These are phyloP conservation scores for Cyberlindnera saturnus DNA, from an alignment of 805 yeast species.

Conservation along the genomic window DNA sequence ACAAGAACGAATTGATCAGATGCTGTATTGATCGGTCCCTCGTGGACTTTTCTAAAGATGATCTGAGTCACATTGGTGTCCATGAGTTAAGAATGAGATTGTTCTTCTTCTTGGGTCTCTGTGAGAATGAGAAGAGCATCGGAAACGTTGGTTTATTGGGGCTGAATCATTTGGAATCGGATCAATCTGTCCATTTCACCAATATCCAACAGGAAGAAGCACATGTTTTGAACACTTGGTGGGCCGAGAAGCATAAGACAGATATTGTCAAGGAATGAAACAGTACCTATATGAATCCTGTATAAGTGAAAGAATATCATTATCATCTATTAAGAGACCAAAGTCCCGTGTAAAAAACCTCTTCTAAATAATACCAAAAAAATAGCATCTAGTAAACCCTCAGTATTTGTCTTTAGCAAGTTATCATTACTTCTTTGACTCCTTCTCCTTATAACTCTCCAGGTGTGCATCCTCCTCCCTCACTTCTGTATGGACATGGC, in stretches of 20 bases:
- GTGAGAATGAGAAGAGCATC: constrained; percentile 27
- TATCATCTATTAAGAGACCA: no score
- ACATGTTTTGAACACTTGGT: constrained; percentile 12
- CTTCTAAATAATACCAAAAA: no score
- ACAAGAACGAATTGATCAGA: constrained; percentile 43
- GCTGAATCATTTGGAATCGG: constrained; percentile 18
- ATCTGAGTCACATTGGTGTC: constrained; percentile 27
- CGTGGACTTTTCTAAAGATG: constrained; percentile 30
- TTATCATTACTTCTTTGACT: not conserved
- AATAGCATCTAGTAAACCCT: no score
- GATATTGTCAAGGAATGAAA: not conserved
- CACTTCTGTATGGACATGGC: constrained; percentile 46
- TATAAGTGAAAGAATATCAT: no score
- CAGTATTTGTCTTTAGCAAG: no score
- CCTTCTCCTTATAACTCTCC: constrained; percentile 32
- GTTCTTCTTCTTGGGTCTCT: constrained; percentile 34
- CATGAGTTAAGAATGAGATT: constrained; percentile 32
- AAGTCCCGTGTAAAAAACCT: no score
- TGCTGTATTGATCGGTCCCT: constrained; percentile 55
- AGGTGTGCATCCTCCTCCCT: constrained; percentile 40
- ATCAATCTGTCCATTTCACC: constrained; percentile 4
- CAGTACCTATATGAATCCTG: not conserved
- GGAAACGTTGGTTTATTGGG: constrained; percentile 29
- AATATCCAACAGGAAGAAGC: constrained; percentile 8
- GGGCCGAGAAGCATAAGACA: constrained; percentile 7